A percentile compares a stretch with the other conserved stretches of the same genome.
Conservation (phyloP, 2,329 filamentous ascomycete genomes). For the Curvularia sp. region DNA sequence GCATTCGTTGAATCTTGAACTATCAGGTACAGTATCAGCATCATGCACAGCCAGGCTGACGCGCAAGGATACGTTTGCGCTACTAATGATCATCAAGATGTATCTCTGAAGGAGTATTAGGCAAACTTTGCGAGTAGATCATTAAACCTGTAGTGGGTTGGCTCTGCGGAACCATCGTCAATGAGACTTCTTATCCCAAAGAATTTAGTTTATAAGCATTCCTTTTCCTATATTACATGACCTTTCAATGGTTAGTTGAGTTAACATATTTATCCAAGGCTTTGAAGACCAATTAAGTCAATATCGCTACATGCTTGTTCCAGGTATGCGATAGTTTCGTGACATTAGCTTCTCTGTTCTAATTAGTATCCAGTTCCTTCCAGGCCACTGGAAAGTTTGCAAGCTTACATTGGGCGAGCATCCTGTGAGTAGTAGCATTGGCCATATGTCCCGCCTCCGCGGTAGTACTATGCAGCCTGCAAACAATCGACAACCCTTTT, state of each 20-base stretch:
- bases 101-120: neutral
- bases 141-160: neutral
- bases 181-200: neutral
- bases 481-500: constrained; percentile 15
- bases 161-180: neutral
- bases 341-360: neutral
- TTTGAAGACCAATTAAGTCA: neutral
- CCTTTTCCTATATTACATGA: neutral
- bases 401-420: neutral
- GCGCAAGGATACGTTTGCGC: constrained; percentile 9
- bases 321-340: neutral
- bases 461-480: constrained; percentile 24
- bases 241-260: neutral
- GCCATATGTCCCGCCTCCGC: constrained; percentile 26
- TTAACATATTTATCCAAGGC: neutral
- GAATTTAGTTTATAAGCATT: constrained; percentile 2
- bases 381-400: neutral
- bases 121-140: constrained; percentile 6
- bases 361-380: neutral
- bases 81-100: neutral
- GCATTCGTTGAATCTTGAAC: constrained; percentile 1
- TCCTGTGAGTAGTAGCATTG: constrained; percentile 9
- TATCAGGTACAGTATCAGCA: constrained; percentile 9
- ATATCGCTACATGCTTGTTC: neutral
- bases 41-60: constrained; percentile 2